Evolutionary conservation across 2,329 filamentous ascomycete species (phyloP), one percentile per base, ranked within the genome.

Genomic region (Sporothrix variecibatus): DNA sequence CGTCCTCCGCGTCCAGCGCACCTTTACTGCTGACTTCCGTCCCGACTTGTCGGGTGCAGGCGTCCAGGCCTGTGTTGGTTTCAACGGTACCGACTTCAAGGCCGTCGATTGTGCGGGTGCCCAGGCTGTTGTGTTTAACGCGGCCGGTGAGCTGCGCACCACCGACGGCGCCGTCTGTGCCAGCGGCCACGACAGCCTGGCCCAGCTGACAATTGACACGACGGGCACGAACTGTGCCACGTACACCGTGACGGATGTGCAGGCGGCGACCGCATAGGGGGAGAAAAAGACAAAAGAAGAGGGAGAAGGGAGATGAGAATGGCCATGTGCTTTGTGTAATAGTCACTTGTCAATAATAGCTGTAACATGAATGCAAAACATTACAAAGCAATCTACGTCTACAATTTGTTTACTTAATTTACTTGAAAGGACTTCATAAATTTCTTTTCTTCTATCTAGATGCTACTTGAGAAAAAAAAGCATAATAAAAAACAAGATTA

Each of bases 81-180:
- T 83, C 79, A 83, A 84, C 75, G 80, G 81, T 43, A 83, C 81
- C 8, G 78, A 79, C 26, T 82, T 84, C 78, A 76, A 78, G 28
- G 82, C 83, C 9, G 78, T 81, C 74, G 81, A 82, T 77, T 84
- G 83, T 74, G 77, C 76, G 15, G 77, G 75, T 8, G 70, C 74
- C 34, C 75, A 72, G 23, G 74, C 79, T 15, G 81, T 81, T 38
- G 77, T 77, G 49, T 79, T 82, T 38, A 62, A 56, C 23, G 76
- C 79, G 6, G 78, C 78, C 53, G 77, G 76, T 26, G 73, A 80
- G 46, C 77, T 82, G 67, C 77, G 76, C 38, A 73, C 72, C 2
- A 75, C 80, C 23, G 76, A 75, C 2, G 79, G 80, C 46, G 80
- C 80, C 20, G 81, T 80, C 0, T 84, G 82, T 75, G 76, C 81